Conservation (phyloP, 352 stramenopile genomes). For the Halophytophthora polymorphica region DNA sequence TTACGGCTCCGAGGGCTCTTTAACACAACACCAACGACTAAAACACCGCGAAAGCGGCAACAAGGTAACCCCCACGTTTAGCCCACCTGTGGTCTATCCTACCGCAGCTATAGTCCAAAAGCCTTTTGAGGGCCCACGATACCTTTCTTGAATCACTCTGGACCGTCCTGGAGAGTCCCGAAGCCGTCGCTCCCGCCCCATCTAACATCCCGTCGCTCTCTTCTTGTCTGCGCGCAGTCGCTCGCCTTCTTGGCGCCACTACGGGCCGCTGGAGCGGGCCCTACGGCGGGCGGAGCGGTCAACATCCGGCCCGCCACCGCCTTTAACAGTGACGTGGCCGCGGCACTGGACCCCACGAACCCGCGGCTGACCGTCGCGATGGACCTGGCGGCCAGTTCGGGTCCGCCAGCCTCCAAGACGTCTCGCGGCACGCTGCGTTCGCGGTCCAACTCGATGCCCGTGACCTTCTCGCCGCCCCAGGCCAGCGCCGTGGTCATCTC, state of each 20-base stretch:
- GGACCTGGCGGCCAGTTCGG: conserved; percentile 2
- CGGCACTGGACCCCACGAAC: conserved; percentile 6
- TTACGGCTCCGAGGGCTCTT: conserved; percentile 75
- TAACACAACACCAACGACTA: conserved; percentile 77
- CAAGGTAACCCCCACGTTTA: no score
- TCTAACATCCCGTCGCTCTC: no score
- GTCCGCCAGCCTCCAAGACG: conserved; percentile 23
- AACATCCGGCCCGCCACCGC: conserved; percentile 56
- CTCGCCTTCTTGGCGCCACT: neutral
- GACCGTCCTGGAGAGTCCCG: no score
- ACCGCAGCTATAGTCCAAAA: neutral
- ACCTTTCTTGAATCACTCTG: no score
- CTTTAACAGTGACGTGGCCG: conserved; percentile 12
- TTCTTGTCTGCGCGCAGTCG: conserved; percentile 1
- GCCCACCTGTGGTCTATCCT: no score
- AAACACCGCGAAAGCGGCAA: conserved; percentile 44
- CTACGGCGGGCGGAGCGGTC: conserved; percentile 28
- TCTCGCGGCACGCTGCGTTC: conserved; percentile 42
- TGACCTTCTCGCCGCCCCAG: conserved; percentile 25
- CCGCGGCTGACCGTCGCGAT: conserved; percentile 6
- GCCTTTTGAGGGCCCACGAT: no score
- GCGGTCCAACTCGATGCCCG: conserved; percentile 77
- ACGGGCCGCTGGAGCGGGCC: neutral
- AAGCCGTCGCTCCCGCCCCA: no score
- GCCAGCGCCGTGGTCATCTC: neutral